Conservation (phyloP, 2,329 filamentous ascomycete species). For the Ramularia endophylla region DNA sequence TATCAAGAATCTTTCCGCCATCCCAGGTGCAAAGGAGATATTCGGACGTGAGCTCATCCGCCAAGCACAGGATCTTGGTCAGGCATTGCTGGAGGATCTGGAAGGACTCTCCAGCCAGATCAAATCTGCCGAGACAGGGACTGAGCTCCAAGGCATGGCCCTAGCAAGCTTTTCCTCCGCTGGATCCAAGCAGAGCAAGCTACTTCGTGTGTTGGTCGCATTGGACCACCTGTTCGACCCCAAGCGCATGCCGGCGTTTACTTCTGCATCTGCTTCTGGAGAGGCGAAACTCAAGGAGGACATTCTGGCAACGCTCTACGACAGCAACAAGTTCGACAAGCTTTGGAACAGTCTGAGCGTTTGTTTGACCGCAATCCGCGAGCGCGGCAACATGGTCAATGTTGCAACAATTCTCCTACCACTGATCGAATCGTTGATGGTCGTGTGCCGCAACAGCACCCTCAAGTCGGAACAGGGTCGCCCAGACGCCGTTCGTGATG, state of each 20-base stretch:
- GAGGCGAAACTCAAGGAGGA: slow-evolving; percentile 67
- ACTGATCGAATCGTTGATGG: slow-evolving; percentile 94
- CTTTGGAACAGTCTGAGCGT: slow-evolving; percentile 91
- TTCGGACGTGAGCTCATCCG: slow-evolving; percentile 91
- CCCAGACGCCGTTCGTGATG: slow-evolving; percentile 33
- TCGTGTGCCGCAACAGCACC: slow-evolving; percentile 97
- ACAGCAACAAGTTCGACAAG: slow-evolving; percentile 80
- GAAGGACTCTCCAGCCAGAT: slow-evolving; percentile 82
- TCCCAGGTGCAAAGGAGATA: slow-evolving; percentile 79
- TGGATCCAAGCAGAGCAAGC: slow-evolving; percentile 93
- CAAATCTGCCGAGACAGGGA: slow-evolving; percentile 76
- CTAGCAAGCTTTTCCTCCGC: slow-evolving; percentile 93
- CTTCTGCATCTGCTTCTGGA: slow-evolving; percentile 25
- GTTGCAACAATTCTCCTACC: slow-evolving; percentile 93
- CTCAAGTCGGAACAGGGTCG: slow-evolving; percentile 62
- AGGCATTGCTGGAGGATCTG: slow-evolving; percentile 78
- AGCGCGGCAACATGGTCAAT: slow-evolving; percentile 92
- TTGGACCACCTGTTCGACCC: slow-evolving; percentile 93
- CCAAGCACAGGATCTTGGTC: slow-evolving; percentile 78
- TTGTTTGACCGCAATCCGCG: slow-evolving; percentile 79
- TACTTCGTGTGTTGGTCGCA: slow-evolving; percentile 85
- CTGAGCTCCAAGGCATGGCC: slow-evolving; percentile 91
- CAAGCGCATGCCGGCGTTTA: slow-evolving; percentile 45
- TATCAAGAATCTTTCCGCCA: slow-evolving; percentile 95
- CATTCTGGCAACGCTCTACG: slow-evolving; percentile 79